Evolutionary conservation across 202 grass and related monocot genomes (phyloP), one percentile per base, ranked within the genome.

Genomic region (Thinopyrum obtusiflorum): DNA sequence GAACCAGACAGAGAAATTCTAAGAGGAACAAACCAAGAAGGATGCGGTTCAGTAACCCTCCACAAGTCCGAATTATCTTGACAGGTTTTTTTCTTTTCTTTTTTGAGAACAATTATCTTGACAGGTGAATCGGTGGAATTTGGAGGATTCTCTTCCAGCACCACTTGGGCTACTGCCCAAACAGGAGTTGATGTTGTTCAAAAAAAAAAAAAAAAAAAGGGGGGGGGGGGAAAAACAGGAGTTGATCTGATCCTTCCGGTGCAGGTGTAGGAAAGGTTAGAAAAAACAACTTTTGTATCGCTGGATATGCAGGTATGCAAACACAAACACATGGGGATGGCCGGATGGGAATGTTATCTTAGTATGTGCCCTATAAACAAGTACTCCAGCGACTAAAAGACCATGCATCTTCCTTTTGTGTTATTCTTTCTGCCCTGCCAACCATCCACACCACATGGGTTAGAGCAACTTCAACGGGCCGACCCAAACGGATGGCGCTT

Each of bases 161-260:
- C 72, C 62, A 61, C 32, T 60, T 21, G 64, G 60, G 46, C 61
- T 55, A 36, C 32, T 65, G 27, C 17, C 44, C 49, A 70, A 71
- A 61, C 76, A 79, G 36, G 51, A 62, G 40, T 44, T n/a, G n/a
- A n/a, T n/a, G 32, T 33, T 33, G 32, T 33, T 33, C 0, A 33
- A 33, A 6, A 33, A n/a, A n/a, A n/a, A 33, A 33, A 33, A n/a
- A n/a, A n/a, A n/a, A n/a, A n/a, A n/a, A n/a, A n/a, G n/a, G n/a
- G n/a, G n/a, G n/a, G n/a, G n/a, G n/a, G n/a, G n/a, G n/a, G n/a
- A n/a, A n/a, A 33, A 33, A 33, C 32, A 33, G 32, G 5, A 33
- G 68, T 39, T 47, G 84, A 79, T 79, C 75, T 46, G 83, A 79
- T 71, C 65, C 18, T 79, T 29, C 49, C 15, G 21, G 62, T 55